These are phyloP conservation scores for Xylaria telfairii DNA, from an alignment of 495 filamentous ascomycete species.

Conservation along the genomic window DNA sequence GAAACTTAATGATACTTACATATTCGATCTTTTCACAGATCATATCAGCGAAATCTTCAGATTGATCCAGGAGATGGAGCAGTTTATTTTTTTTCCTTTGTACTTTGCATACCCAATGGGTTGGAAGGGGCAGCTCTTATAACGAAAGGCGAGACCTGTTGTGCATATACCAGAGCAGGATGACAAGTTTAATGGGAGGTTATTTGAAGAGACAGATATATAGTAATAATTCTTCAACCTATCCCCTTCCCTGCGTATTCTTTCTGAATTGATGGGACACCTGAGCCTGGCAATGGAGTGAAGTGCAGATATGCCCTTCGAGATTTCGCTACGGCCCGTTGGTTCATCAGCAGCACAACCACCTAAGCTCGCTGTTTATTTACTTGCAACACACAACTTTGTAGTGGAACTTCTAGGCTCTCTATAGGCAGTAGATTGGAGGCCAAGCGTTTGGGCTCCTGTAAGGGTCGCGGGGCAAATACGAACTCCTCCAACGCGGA, in stretches of 20 bases:
- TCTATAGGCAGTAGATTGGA: neutral
- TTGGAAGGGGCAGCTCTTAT: conserved; percentile 14
- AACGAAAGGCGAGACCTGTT: conserved; percentile 9
- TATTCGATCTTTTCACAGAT: conserved; percentile 15
- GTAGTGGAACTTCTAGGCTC: conserved; percentile 8
- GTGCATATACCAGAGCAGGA: conserved; percentile 19
- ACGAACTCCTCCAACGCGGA: conserved; percentile 20
- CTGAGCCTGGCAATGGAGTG: neutral
- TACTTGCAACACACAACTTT: neutral
- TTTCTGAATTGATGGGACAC: neutral
- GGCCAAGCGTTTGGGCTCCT: conserved; percentile 7
- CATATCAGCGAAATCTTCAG: conserved; percentile 7
- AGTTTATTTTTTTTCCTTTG: conserved; percentile 27
- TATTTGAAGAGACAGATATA: neutral
- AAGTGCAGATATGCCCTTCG: neutral
- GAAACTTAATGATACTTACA: conserved; percentile 34
- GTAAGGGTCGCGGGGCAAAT: conserved; percentile 19
- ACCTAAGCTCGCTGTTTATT: neutral
- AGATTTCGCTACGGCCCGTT: neutral
- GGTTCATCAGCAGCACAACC: neutral
- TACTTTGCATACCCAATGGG: conserved; percentile 21
- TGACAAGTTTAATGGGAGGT: conserved; percentile 13
- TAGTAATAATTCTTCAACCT: conserved; percentile 14
- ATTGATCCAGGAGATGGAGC: conserved; percentile 9
- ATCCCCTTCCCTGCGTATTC: neutral